phyloP scores from a whole-genome alignment of 2,329 filamentous ascomycete species.

The Pseudogymnoascus sp. region DNA sequence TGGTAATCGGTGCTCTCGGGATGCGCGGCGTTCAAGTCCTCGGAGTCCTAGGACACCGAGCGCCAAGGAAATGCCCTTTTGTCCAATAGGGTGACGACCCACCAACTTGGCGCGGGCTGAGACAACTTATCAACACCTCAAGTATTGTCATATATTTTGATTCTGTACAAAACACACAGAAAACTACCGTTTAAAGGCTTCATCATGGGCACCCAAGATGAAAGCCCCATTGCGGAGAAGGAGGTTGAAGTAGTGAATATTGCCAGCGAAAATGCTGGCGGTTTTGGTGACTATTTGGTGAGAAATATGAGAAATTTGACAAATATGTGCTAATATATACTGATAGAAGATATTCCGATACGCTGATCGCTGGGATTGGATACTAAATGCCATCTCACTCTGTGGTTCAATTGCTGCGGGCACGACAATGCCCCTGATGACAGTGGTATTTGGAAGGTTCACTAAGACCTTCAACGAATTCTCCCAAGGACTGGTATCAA shows the following conservation, averaged over 20 bases:
- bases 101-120: neutral
- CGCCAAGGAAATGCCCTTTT: neutral
- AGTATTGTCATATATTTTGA: neutral
- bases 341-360: slow-evolving; percentile 12
- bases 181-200: neutral
- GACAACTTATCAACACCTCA: neutral
- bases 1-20: neutral
- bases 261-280: neutral
- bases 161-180: neutral
- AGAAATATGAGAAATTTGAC: neutral
- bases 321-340: neutral
- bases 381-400: slow-evolving; percentile 11
- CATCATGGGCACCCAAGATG: neutral
- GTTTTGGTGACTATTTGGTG: neutral
- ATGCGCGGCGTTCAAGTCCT: neutral
- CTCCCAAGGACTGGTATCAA: slow-evolving; percentile 17
- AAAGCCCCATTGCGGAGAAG: neutral
- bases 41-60: neutral
- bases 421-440: slow-evolving; percentile 39
- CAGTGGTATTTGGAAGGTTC: slow-evolving; percentile 35
- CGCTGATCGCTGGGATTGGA: slow-evolving; percentile 10
- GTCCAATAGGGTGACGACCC: neutral
- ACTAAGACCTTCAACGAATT: slow-evolving; percentile 21
- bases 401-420: slow-evolving; percentile 30
- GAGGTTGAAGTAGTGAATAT: neutral